A percentile compares a stretch with the other conserved stretches of the same genome.
Conservation (phyloP, 768 basidiomycete species). For the Auricularia sp. region DNA sequence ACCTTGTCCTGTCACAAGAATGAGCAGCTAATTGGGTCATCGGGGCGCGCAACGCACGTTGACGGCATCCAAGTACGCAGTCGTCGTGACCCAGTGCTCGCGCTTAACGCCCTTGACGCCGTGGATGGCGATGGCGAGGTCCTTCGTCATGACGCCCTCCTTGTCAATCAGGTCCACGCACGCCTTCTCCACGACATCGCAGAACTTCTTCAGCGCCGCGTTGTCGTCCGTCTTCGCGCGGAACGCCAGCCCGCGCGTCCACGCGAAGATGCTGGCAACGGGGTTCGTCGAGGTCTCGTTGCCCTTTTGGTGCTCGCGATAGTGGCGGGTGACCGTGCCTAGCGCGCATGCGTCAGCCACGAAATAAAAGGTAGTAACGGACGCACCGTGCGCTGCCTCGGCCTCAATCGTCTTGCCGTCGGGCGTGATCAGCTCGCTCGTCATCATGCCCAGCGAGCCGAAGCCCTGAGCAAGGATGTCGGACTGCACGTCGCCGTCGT, state of each 20-base stretch:
- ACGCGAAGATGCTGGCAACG: slow-evolving; percentile 96
- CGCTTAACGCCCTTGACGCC: slow-evolving; percentile 76
- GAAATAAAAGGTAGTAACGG: slow-evolving; percentile 6
- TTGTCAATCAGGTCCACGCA: slow-evolving; percentile 87
- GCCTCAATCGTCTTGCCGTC: slow-evolving; percentile 88
- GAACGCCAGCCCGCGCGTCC: slow-evolving; percentile 91
- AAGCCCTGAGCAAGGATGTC: slow-evolving; percentile 98
- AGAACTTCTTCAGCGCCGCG: slow-evolving; percentile 61
- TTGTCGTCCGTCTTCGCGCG: slow-evolving; percentile 89
- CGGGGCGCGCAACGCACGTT: slow-evolving; percentile 37
- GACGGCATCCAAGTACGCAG: slow-evolving; percentile 87
- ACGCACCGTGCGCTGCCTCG: slow-evolving; percentile 85
- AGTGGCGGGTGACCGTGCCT: slow-evolving; percentile 91
- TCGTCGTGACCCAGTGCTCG: slow-evolving; percentile 94
- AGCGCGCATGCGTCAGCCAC: not conserved
- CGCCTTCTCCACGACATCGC: slow-evolving; percentile 66
- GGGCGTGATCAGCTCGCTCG: slow-evolving; percentile 86
- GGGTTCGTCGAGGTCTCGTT: slow-evolving; percentile 98
- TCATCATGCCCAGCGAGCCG: slow-evolving; percentile 97
- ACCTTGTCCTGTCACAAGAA: slow-evolving; percentile 11
- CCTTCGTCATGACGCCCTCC: slow-evolving; percentile 94
- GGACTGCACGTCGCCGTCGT: slow-evolving; percentile 71
- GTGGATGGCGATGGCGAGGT: slow-evolving; percentile 88
- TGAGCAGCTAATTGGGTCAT: not conserved
- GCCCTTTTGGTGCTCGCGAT: slow-evolving; percentile 94